These are phyloP conservation scores for Camelina sativa DNA, from an alignment of 345 rosid genomes.

Conservation along the genomic window DNA sequence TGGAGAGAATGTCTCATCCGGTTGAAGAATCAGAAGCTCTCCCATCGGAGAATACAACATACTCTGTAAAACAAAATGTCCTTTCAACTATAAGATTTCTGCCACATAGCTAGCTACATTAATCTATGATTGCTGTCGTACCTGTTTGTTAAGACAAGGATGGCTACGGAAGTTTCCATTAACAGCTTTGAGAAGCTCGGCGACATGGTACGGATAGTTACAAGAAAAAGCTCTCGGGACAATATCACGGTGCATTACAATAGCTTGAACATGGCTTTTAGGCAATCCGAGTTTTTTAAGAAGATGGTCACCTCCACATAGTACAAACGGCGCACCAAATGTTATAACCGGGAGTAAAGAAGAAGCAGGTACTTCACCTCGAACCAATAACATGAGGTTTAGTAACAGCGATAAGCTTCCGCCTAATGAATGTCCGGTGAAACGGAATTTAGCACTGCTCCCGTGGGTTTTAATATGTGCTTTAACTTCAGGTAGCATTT, in stretches of 20 bases:
- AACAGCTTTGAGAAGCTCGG: slow-evolving; percentile 80
- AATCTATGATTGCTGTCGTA: slow-evolving; percentile 33
- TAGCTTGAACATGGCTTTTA: slow-evolving; percentile 66
- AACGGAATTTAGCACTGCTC: slow-evolving; percentile 61
- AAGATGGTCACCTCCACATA: slow-evolving; percentile 82
- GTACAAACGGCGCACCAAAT: slow-evolving; percentile 79
- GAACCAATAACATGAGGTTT: slow-evolving; percentile 73
- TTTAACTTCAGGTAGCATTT: slow-evolving; percentile 78
- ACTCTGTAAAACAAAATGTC: slow-evolving; percentile 49
- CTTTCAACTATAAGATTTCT: not conserved
- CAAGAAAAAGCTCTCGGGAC: slow-evolving; percentile 94
- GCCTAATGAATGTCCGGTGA: slow-evolving; percentile 89
- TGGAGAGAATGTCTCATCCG: slow-evolving; percentile 80
- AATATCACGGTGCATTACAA: slow-evolving; percentile 79
- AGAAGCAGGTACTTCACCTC: slow-evolving; percentile 72
- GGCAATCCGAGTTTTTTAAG: slow-evolving; percentile 78
- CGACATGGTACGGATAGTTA: slow-evolving; percentile 75
- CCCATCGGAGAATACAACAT: slow-evolving; percentile 84
- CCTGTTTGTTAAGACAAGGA: slow-evolving; percentile 85
- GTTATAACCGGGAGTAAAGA: slow-evolving; percentile 81
- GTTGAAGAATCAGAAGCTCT: slow-evolving; percentile 82
- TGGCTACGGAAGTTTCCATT: slow-evolving; percentile 78
- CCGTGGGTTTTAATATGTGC: slow-evolving; percentile 62
- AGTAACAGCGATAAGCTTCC: slow-evolving; percentile 82
- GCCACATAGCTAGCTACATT: not conserved